Evolutionary conservation across 176 grass and related monocot species (phyloP).

Genomic region (Typha latifolia): DNA sequence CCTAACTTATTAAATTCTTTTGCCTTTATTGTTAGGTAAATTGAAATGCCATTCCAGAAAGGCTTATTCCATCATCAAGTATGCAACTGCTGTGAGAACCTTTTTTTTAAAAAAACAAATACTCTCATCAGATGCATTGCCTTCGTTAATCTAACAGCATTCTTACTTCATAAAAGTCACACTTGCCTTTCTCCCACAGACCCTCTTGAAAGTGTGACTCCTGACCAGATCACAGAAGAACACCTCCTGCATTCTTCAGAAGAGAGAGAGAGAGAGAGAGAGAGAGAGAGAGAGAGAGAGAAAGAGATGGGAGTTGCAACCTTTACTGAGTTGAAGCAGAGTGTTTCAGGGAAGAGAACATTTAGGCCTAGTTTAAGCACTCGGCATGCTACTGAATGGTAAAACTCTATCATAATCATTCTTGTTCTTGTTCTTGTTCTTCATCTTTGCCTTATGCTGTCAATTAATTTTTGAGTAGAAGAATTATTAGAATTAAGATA

Average conservation of each 20-base stretch:
- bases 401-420: slow-evolving; percentile 13
- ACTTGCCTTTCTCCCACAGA: slow-evolving; percentile 6
- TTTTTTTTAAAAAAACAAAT: slow-evolving; percentile 21
- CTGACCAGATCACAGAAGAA: slow-evolving; percentile 1
- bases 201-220: not conserved
- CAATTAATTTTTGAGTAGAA: not conserved
- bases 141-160: slow-evolving; percentile 20
- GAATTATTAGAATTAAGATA: not conserved
- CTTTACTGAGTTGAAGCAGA: slow-evolving; percentile 89
- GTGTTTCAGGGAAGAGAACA: slow-evolving; percentile 78
- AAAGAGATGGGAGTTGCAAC: slow-evolving; percentile 74
- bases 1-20: not conserved
- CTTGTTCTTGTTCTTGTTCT: not conserved
- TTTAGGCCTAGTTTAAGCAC: slow-evolving; percentile 59
- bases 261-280: slow-evolving; percentile 1
- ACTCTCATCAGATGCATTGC: slow-evolving; percentile 23
- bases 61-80: slow-evolving; percentile 4
- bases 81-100: slow-evolving; percentile 1
- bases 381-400: slow-evolving; percentile 82
- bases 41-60: not conserved
- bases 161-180: slow-evolving; percentile 28
- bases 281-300: slow-evolving; percentile 17
- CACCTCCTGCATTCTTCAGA: not conserved
- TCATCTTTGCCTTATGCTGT: not conserved
- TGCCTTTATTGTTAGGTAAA: not conserved